Base-by-base conservation (phyloP, 163 green algal species). In the Scenedesmus sp. region DNA sequence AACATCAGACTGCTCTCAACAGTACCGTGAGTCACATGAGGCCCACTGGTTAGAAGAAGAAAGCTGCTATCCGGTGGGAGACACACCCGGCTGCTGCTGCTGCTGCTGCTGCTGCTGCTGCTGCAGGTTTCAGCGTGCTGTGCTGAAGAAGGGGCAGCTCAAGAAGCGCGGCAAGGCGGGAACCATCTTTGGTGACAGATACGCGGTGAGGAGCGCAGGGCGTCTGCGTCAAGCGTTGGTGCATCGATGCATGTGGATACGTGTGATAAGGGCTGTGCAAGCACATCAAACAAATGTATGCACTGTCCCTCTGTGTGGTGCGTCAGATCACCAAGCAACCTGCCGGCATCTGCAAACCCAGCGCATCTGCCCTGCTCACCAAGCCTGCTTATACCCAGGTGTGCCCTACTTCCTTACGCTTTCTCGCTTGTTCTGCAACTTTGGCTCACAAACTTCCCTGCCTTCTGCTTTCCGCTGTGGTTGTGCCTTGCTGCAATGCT, bases 111-210 rank as follows among this genome's bases (percentile, higher is more conserved):
- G 56, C 34, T 57, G 56, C 18, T 55, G 20, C 18, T 54, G 56
- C 16, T 26, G 74, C 89, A 90, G 90, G 83, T 93, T 93, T 13
- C 90, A 89, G 66, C 91, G 91, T 23, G 52, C 55, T 34, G 91
- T 93, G 91, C 76, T 93, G 54, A 93, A 90, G 79, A 91, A 92
- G 59, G 91, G 91, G 6, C 57, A 67, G 81, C 66, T 93, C 15
- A 16, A 87, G 62, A 93, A 93, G 81, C 79, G 87, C 13, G 87
- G 91, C 90, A 93, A 91, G 74, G 90, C 84, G 3, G 90, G 90
- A 20, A 83, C 90, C 12, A 55, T 92, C 12, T 93, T 93, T 83
- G 90, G 90, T 0, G 90, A 93, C 66, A 85, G 90, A 81, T 93
- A 93, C 62, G 90, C 90, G 83, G 90, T 93, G 55, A 89, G 88